Evolutionary conservation across 208 protist species (phyloP).

Genomic region (Trypanosoma platydactyli): DNA sequence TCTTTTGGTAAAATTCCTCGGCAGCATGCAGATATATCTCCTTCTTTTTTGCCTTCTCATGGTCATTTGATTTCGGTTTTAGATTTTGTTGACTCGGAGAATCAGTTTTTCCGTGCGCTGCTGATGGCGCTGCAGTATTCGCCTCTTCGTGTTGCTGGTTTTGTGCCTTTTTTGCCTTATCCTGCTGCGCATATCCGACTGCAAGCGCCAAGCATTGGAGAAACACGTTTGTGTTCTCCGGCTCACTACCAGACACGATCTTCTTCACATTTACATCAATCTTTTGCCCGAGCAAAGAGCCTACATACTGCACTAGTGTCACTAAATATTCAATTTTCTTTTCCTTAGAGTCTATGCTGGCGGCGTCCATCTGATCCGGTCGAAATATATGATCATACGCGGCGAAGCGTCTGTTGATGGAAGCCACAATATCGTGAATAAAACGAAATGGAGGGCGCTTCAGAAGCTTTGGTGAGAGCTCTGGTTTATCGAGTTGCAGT

Average conservation of each 20-base stretch:
- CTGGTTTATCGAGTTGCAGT: slow-evolving; percentile 66
- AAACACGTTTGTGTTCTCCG: slow-evolving; percentile 89
- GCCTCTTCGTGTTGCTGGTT: slow-evolving; percentile 6
- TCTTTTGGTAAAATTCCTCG: slow-evolving; percentile 51
- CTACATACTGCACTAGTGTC: slow-evolving; percentile 69
- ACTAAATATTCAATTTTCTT: slow-evolving; percentile 87
- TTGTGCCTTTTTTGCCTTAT: slow-evolving; percentile 47
- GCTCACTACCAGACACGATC: slow-evolving; percentile 84
- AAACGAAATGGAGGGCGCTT: slow-evolving; percentile 91
- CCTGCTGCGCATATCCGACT: slow-evolving; percentile 76
- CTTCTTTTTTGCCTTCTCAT: slow-evolving; percentile 16
- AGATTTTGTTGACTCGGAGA: not conserved
- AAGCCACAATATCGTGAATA: slow-evolving; percentile 84
- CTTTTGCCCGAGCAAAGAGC: slow-evolving; percentile 56
- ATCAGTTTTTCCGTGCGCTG: not conserved
- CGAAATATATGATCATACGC: slow-evolving; percentile 78
- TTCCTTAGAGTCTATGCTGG: slow-evolving; percentile 79
- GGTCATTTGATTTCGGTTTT: slow-evolving; percentile 4
- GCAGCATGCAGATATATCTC: slow-evolving; percentile 15
- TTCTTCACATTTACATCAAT: slow-evolving; percentile 86
- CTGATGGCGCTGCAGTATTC: not conserved
- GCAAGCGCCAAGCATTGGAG: slow-evolving; percentile 79
- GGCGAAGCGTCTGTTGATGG: slow-evolving; percentile 69
- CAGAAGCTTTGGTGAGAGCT: slow-evolving; percentile 82
- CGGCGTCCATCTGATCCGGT: slow-evolving; percentile 44